Evolutionary conservation across 2,329 filamentous ascomycete species (phyloP).

Genomic region (Drechslera avenae): DNA sequence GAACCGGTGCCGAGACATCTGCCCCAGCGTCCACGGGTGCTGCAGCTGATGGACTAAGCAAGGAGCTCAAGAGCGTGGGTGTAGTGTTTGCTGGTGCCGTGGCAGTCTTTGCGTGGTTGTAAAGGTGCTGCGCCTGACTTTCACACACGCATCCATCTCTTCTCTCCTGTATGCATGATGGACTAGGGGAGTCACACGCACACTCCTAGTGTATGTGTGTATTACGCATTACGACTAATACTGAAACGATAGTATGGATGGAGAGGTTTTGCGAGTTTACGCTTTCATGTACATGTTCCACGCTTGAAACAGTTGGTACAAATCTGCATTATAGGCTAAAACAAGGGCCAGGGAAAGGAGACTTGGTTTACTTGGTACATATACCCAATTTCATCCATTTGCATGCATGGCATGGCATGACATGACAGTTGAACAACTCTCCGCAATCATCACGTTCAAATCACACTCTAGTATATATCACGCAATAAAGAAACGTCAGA

Average conservation of each 20-base stretch:
- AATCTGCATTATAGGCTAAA: too few relatives aligned
- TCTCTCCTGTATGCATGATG: too few relatives aligned
- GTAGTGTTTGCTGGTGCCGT: conserved; percentile 26
- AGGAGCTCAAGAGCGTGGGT: conserved; percentile 29
- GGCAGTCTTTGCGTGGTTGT: conserved; percentile 32
- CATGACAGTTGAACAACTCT: not conserved
- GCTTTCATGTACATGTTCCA: conserved; percentile 5
- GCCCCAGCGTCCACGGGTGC: conserved; percentile 20
- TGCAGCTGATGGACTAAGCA: conserved; percentile 23
- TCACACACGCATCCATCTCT: too few relatives aligned
- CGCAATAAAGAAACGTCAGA: not conserved
- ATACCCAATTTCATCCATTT: too few relatives aligned
- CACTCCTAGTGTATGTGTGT: too few relatives aligned
- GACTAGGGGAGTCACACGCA: too few relatives aligned
- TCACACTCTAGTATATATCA: not conserved
- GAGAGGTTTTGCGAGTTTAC: not conserved
- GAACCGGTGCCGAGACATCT: conserved; percentile 4
- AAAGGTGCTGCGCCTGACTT: too few relatives aligned
- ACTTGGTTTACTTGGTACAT: too few relatives aligned
- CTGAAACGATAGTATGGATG: too few relatives aligned
- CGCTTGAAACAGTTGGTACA: not conserved
- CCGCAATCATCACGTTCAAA: not conserved
- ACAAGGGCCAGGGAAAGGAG: too few relatives aligned
- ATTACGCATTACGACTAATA: too few relatives aligned
- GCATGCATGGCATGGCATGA: too few relatives aligned